Conservation (phyloP, 768 basidiomycete species). For the Pisolithus microcarpus region DNA sequence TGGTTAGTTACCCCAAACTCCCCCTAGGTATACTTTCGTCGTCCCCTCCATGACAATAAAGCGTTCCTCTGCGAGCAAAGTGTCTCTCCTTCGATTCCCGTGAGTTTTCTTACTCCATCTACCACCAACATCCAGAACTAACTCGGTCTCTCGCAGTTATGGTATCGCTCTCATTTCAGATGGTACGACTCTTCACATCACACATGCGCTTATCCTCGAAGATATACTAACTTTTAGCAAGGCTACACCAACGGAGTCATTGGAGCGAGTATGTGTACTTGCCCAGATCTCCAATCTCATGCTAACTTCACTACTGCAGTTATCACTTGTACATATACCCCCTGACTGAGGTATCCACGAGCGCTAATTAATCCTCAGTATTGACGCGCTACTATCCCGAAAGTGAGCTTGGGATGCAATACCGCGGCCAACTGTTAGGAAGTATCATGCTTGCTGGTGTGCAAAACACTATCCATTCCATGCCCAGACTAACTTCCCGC, state of each 20-base stretch:
- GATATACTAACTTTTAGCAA: constrained; percentile 18
- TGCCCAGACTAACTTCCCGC: constrained; percentile 41
- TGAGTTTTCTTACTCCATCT: constrained; percentile 18
- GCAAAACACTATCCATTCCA: constrained; percentile 26
- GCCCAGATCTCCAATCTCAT: background rate
- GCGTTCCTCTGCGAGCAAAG: no score
- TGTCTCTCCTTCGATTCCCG: no score
- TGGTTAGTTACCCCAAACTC: no score
- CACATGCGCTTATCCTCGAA: constrained; percentile 1
- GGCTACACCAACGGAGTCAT: constrained; percentile 80
- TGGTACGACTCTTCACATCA: constrained; percentile 34
- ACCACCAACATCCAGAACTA: no score
- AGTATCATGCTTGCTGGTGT: constrained; percentile 74
- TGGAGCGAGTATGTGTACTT: constrained; percentile 51
- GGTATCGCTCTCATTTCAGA: constrained; percentile 87
- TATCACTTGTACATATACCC: constrained; percentile 48
- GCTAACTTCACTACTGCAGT: constrained; percentile 34
- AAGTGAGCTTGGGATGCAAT: constrained; percentile 39
- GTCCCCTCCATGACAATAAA: no score
- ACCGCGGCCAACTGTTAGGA: constrained; percentile 57
- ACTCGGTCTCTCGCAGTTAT: constrained; percentile 40
- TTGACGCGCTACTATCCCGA: constrained; percentile 64
- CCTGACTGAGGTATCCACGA: background rate
- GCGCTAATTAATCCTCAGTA: constrained; percentile 34
- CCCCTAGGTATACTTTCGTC: no score